Base-by-base conservation (phyloP, 495 filamentous ascomycete species). In the Elasticomyces elasticus region DNA sequence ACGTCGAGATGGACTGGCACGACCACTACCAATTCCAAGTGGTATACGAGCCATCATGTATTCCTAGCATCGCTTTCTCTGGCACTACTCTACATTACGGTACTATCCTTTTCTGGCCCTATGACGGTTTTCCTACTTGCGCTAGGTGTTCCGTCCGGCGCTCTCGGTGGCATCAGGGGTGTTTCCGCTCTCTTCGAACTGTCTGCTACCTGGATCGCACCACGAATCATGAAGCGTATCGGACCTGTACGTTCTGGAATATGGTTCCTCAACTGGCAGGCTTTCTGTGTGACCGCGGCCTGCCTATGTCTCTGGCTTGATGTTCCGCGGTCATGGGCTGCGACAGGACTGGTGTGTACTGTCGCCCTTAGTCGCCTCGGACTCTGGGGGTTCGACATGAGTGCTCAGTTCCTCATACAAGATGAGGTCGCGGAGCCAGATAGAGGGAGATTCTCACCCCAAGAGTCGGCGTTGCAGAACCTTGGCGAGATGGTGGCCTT, bases 321-420 rank as follows among this genome's bases (percentile, higher is more conserved):
- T 6, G 2, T 28, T 40, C 48, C 4, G 45, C 27, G 13, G 50
- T 52, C 30, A 44, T 17, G 38, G 63, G 69, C 77, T 1, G 75
- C 74, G 0, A 64, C 58, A 0, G 71, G 69, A 10, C 64, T 85
- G 13, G 73, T 77, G 2, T 64, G 59, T 4, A 78, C 76, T 0
- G 75, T 79, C 0, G 71, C 74, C 0, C 26, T 82, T 15, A 85
- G 82, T 51, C 71, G 84, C 0, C 30, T 85, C 5, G 84, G 84
- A 0, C 70, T 88, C 0, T 80, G 84, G 76, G 79, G 81, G 0
- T 86, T 80, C 53, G 84, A 88, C 60, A 66, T 88, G 1, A 78
- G 72, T 25, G 77, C 71, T 7, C 84, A 88, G 59, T 72, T 73
- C 42, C 72, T 86, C 12, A 70, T 87, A 0, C 84, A 86, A 62